These are phyloP conservation scores for Aureobasidium mangrovei DNA, from an alignment of 2,329 filamentous ascomycete genomes.

Conservation along the genomic window DNA sequence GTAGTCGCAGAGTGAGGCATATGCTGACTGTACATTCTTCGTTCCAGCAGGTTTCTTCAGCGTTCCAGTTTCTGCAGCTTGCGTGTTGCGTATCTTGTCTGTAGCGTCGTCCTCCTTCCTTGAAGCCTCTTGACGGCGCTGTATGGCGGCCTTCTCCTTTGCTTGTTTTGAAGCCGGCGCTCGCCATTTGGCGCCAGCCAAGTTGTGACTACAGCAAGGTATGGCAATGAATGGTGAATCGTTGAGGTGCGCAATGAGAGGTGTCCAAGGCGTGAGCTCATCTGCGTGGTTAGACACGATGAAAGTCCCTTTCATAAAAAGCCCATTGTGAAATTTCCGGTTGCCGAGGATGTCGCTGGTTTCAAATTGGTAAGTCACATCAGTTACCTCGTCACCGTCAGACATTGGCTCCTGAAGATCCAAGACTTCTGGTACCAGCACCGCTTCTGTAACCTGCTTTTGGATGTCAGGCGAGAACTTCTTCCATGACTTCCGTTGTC, in stretches of 20 bases:
- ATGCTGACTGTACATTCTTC: constrained; percentile 54
- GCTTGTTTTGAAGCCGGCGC: constrained; percentile 34
- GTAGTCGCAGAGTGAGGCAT: constrained; percentile 76
- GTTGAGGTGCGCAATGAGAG: constrained; percentile 69
- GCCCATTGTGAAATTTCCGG: constrained; percentile 45
- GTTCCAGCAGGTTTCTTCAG: constrained; percentile 23
- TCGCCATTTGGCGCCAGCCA: constrained; percentile 66
- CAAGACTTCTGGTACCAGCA: constrained; percentile 51
- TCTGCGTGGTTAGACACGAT: constrained; percentile 97
- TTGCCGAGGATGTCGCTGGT: not conserved
- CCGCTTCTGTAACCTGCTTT: constrained; percentile 46
- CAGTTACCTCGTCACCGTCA: not conserved
- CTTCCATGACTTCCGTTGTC: constrained; percentile 75
- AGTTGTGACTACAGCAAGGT: constrained; percentile 86
- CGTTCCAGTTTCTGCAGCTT: constrained; percentile 28
- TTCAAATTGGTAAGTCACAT: not conserved
- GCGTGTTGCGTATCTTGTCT: constrained; percentile 11
- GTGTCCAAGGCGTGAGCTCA: constrained; percentile 93
- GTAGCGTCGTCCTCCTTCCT: not conserved
- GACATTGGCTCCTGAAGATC: not conserved
- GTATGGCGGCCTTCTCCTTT: not conserved
- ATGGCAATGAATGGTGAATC: constrained; percentile 81
- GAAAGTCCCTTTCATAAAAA: constrained; percentile 65
- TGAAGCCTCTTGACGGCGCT: not conserved
- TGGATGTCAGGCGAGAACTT: constrained; percentile 51